Base-by-base conservation (phyloP, 2,329 filamentous ascomycete genomes). In the Phyllosticta citriasiana region DNA sequence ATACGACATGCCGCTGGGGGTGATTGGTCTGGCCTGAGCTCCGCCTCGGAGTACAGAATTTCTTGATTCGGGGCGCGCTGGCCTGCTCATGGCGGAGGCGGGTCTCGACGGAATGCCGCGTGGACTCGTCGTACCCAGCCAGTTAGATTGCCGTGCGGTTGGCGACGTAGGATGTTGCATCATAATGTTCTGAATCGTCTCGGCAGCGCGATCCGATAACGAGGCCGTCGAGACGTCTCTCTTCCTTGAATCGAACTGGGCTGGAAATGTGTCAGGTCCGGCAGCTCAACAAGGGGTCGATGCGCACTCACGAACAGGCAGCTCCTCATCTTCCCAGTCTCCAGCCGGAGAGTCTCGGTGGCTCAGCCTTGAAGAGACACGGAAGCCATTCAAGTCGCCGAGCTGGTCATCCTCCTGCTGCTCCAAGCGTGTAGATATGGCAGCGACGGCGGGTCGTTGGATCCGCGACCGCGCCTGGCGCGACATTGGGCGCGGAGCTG, bases 151-250 rank as follows among this genome's bases (percentile, higher is more conserved):
- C 59, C 85, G 59, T 10, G 59, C 57, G 6, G 54, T 50, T 0
- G 59, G 59, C 10, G 59, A 61, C 24, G 54, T 50, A 1, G 59
- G 59, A 53, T 60, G 27, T n/a, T 47, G 35, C 53, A 60, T n/a
- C 22, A 53, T 57, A 14, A 61, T 57, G 33, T 50, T 50, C 2
- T 91, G 82, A 5, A 97, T 77, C 0, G 90, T 96, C 71, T 96
- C 90, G 52, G 96, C 86, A 0, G 92, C 95, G 62, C 93, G 81
- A 67, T 97, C 92, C 0, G 88, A 85, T 3, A 97, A 78, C 0
- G 89, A 92, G 14, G 77, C 77, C 12, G 78, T 70, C 4, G 75
- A 68, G 10, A 35, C 24, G 8, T 65, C 57, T 82, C 79, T 59
- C 69, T 40, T 52, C 65, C 62, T 64, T n/a, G 66, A 61, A 35